Percentiles rank a stretch among this genome's conserved stretches.
Conservation (phyloP, 2,329 filamentous ascomycete genomes). For the Nemania serpens region DNA sequence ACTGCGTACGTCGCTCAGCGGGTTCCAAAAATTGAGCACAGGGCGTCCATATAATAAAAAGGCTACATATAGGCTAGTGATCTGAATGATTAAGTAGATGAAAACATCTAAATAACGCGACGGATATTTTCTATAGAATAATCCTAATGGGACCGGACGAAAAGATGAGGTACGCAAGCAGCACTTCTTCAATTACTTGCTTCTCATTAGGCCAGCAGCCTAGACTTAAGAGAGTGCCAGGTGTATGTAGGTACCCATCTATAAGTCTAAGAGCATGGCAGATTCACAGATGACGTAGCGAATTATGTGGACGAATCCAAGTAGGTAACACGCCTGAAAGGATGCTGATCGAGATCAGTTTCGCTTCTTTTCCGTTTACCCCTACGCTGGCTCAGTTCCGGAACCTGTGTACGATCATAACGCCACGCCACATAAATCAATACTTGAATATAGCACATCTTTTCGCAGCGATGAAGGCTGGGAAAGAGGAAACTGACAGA, state of each 20-base stretch:
- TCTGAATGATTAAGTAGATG: too few relatives aligned
- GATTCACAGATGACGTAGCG: constrained; percentile 6
- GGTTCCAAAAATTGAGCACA: too few relatives aligned
- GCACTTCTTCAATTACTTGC: not conserved
- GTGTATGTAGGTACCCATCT: not conserved
- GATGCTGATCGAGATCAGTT: constrained; percentile 2
- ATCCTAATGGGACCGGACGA: too few relatives aligned
- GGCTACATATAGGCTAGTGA: too few relatives aligned
- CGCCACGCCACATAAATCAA: constrained; percentile 15
- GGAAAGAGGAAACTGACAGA: constrained; percentile 8
- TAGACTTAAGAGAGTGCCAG: not conserved
- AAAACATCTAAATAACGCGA: too few relatives aligned
- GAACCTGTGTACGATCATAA: not conserved
- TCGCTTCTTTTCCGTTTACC: constrained; percentile 11
- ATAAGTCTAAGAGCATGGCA: not conserved
- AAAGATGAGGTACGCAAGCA: too few relatives aligned
- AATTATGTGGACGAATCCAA: not conserved
- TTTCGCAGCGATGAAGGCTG: constrained; percentile 5
- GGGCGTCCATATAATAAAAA: too few relatives aligned
- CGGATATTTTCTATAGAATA: too few relatives aligned
- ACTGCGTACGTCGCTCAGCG: too few relatives aligned
- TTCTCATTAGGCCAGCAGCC: constrained; percentile 10
- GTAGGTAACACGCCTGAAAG: not conserved
- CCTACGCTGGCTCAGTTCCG: constrained; percentile 10
- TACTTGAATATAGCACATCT: constrained; percentile 12